A percentile compares a stretch with the other conserved stretches of the same genome.
Conservation (phyloP, 1,284 basidiomycete species). For the Entoloma clypeatum region DNA sequence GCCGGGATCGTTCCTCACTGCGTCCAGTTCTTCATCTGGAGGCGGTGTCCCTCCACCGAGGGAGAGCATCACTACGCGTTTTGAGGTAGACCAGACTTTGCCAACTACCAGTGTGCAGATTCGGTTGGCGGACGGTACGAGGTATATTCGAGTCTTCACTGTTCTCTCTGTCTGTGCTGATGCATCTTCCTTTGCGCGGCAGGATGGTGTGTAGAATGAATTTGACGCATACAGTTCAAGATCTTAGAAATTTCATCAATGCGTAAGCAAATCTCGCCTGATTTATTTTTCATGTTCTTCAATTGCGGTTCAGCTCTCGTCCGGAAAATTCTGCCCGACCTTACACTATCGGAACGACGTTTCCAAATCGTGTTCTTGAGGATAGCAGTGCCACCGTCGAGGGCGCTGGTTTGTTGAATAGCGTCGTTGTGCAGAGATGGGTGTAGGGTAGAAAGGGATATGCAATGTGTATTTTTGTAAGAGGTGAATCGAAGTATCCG, state of each 20-base stretch:
- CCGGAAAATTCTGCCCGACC: slow-evolving; percentile 62
- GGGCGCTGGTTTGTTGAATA: slow-evolving; percentile 72
- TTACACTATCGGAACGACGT: slow-evolving; percentile 83
- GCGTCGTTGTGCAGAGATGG: slow-evolving; percentile 87
- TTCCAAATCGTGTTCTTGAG: slow-evolving; percentile 76
- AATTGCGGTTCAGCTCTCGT: slow-evolving; percentile 51
- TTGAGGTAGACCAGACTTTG: slow-evolving; percentile 77
- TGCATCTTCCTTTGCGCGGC: slow-evolving; percentile 9
- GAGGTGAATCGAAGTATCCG: no score
- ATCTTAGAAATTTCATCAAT: slow-evolving; percentile 86
- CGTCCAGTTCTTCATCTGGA: slow-evolving; percentile 17
- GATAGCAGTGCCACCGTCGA: slow-evolving; percentile 70
- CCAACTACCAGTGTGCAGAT: slow-evolving; percentile 93
- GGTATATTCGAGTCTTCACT: slow-evolving; percentile 39
- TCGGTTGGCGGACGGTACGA: slow-evolving; percentile 87
- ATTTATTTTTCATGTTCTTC: slow-evolving; percentile 7
- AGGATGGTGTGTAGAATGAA: slow-evolving; percentile 91
- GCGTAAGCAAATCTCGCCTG: slow-evolving; percentile 66
- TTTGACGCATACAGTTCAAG: slow-evolving; percentile 83
- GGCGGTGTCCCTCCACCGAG: slow-evolving; percentile 27
- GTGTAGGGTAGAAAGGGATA: no score
- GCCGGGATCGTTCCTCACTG: slow-evolving; percentile 55
- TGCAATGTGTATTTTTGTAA: no score
- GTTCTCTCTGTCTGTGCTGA: slow-evolving; percentile 7
- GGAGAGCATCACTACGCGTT: slow-evolving; percentile 49